Base-by-base conservation (phyloP, 169 alveolate species). In the Cryptosporidium sp. region DNA sequence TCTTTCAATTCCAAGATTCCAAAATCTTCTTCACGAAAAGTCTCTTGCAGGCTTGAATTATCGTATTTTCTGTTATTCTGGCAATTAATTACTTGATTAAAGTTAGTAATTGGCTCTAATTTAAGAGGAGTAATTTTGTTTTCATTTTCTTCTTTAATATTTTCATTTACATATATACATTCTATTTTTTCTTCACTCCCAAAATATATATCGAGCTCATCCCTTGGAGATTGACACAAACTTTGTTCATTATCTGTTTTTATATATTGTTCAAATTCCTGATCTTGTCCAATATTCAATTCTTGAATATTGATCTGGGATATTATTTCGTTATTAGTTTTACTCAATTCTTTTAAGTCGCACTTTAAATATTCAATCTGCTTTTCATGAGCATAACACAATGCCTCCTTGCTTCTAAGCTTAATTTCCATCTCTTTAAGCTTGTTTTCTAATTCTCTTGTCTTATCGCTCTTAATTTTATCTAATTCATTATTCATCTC, bases 401-500 rank as follows among this genome's bases (percentile, higher is more conserved):
- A 8, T 2, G 56, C 48, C 16, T 65, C 69, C 18, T 60, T 60
- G 21, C 56, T 53, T 26, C 62, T 62, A 2, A 80, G 68, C 53
- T 80, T 65, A 2, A 31, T 21, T 33, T 61, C 80, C 23, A 67
- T 80, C 26, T 80, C 89, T 21, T 31, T 80, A 10, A 80, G 68
- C 33, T 26, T 80, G 2, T 26, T 39, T 31, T 80, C 89, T n/a
- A 80, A 42, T 21, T 61, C 62, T 18, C 52, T 80, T 9, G 21
- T 31, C 51, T 53, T 37, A 14, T 80, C 89, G 9, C 45, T 62
- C 29, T 67, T 67, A n/a, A 62, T 44, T 16, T 31, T n/a, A 26
- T 80, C 69, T n/a, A 80, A 48, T 33, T 80, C 89, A 44, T 33
- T 65, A 51, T 80, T 80, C 31, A 80, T 51, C 9, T 80, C 75